Base-by-base conservation (phyloP, 2,329 filamentous ascomycete species). In the Parascedosporium putredinis region DNA sequence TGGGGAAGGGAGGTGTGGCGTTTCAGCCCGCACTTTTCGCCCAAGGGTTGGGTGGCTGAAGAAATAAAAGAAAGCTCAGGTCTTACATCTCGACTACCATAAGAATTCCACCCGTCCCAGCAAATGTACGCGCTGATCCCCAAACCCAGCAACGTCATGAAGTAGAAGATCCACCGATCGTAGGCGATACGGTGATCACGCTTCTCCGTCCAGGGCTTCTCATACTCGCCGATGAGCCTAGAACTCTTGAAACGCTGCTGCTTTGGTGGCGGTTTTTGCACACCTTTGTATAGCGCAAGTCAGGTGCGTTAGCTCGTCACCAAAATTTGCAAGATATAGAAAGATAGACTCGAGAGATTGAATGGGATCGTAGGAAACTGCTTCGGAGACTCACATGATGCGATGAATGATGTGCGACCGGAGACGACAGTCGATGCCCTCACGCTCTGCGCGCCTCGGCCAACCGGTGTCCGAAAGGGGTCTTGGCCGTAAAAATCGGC, bases 131-230 rank as follows among this genome's bases (percentile, higher is more conserved):
- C 43, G 9, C 43, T 24, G 23, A 45, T 45, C 3, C 18, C 43
- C 8, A 24, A 25, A 3, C 68, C 67, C 27, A 68, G 48, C 18
- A 62, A 8, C 9, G 65, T 52, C 50, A 63, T 60, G 44, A 43
- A 51, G 43, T 58, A 55, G 31, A 68, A 56, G 50, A 67, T 62
- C 53, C 64, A 53, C 51, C 62, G 61, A 59, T 69, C 64, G 59
- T 60, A 62, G 27, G 58, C 56, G 31, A 58, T 65, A 55, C 60
- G 62, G 45, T 56, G 60, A 54, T 64, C 55, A 16, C 61, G 59
- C 40, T 65, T 62, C 4, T 55, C 51, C 2, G 68, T 59, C 66
- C 66, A 69, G 44, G 67, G 65, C 56, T 68, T 68, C 47, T 66
- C 63, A 53, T 67, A 66, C 12, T 60, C 58, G 22, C 58, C 62